A percentile compares a stretch with the other conserved stretches of the same genome.
phyloP scores from a whole-genome alignment of 192 early-diverging fungal genomes.

The Diversispora epigaea region DNA sequence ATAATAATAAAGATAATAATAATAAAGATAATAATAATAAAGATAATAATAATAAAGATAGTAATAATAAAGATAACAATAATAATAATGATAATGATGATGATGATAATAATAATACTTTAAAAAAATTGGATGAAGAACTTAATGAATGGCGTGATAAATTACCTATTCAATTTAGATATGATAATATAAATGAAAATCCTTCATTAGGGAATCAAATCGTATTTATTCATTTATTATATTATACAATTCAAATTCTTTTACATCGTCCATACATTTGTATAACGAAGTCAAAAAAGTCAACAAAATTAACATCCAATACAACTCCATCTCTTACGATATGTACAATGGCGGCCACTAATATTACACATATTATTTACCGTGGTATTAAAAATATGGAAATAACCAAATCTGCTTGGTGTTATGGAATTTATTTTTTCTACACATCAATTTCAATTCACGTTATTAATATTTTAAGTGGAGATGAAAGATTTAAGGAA shows the following conservation, averaged over 20 bases:
- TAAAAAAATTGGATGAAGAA: slow-evolving; percentile 35
- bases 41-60: no score
- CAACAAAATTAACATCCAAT: background rate
- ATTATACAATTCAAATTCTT: slow-evolving; percentile 53
- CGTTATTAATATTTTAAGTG: slow-evolving; percentile 30
- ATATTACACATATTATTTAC: slow-evolving; percentile 36
- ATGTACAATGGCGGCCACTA: slow-evolving; percentile 48
- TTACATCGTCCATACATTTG: slow-evolving; percentile 53
- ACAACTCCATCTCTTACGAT: slow-evolving; percentile 38
- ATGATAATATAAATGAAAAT: slow-evolving; percentile 35
- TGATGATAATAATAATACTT: slow-evolving; percentile 28
- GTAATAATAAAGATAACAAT: background rate
- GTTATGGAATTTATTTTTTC: background rate
- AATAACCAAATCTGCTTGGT: background rate
- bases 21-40: no score
- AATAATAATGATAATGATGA: slow-evolving; percentile 38
- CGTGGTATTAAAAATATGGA: slow-evolving; percentile 2
- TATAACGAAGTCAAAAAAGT: slow-evolving; percentile 33
- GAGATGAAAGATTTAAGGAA: slow-evolving; percentile 30
- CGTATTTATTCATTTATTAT: slow-evolving; percentile 48
- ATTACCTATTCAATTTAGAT: slow-evolving; percentile 47
- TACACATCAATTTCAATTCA: slow-evolving; percentile 17
- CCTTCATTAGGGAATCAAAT: background rate
- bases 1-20: no score
- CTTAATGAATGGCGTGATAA: slow-evolving; percentile 45